Evolutionary conservation across 2,329 filamentous ascomycete species (phyloP).

Genomic region (Lanzia echinophila): DNA sequence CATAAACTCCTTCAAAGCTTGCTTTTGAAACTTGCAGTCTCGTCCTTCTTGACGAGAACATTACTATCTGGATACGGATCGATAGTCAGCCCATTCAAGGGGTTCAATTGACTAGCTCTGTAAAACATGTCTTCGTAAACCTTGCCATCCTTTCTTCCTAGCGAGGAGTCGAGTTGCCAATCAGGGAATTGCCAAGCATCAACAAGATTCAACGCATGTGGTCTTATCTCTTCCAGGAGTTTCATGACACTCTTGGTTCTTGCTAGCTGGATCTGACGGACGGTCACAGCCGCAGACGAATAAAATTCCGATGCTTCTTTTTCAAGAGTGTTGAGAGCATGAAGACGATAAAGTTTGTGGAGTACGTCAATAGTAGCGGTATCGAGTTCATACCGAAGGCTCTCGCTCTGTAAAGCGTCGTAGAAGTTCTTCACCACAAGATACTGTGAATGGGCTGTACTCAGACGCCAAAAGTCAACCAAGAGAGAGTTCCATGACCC

Average conservation of each 20-base stretch:
- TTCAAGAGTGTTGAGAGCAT: slow-evolving; percentile 60
- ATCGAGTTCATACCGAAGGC: slow-evolving; percentile 48
- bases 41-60: slow-evolving; percentile 55
- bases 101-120: slow-evolving; percentile 64
- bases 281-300: slow-evolving; percentile 59
- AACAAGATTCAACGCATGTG: slow-evolving; percentile 64
- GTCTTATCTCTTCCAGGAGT: slow-evolving; percentile 63
- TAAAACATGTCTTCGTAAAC: slow-evolving; percentile 75
- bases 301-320: slow-evolving; percentile 67
- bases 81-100: slow-evolving; percentile 63
- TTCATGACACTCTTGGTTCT: slow-evolving; percentile 62
- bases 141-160: slow-evolving; percentile 65
- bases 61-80: slow-evolving; percentile 63
- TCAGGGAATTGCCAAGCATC: slow-evolving; percentile 73
- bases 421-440: slow-evolving; percentile 78
- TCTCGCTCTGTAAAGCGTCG: slow-evolving; percentile 51
- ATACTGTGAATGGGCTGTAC: slow-evolving; percentile 70
- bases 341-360: slow-evolving; percentile 61
- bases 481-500: slow-evolving; percentile 71
- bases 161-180: slow-evolving; percentile 66
- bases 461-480: slow-evolving; percentile 71
- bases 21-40: slow-evolving; percentile 39
- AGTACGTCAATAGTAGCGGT: slow-evolving; percentile 50
- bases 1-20: slow-evolving; percentile 37
- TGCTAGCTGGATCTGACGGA: slow-evolving; percentile 65